Percentiles rank a stretch among this genome's conserved stretches.
Evolutionary conservation across 2,329 filamentous ascomycete genomes (phyloP).

Genomic region (Beauveria caledonica): DNA sequence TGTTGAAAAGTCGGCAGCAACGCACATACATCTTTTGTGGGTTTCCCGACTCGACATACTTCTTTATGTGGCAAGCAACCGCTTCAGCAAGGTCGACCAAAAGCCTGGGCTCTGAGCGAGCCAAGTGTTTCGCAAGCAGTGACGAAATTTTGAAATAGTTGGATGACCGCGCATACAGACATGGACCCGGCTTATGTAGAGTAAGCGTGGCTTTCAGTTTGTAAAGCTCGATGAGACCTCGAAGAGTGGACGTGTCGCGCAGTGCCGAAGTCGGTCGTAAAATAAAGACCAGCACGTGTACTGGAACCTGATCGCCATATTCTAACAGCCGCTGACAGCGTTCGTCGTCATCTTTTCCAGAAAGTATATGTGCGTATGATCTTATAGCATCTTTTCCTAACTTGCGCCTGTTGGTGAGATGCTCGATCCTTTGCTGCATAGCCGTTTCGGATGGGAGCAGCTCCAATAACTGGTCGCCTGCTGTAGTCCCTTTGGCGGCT

Average conservation of each 20-base stretch:
- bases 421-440: constrained; percentile 18
- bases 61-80: constrained; percentile 21
- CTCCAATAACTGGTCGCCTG: constrained; percentile 13
- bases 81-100: constrained; percentile 23
- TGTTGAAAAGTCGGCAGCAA: constrained; percentile 26
- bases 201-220: not conserved
- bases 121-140: constrained; percentile 23
- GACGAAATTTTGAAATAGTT: constrained; percentile 20
- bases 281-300: constrained; percentile 25
- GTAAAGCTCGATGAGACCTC: constrained; percentile 21
- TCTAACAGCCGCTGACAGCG: constrained; percentile 25
- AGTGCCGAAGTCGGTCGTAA: constrained; percentile 20
- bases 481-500: not conserved
- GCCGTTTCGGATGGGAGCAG: constrained; percentile 19
- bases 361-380: constrained; percentile 22
- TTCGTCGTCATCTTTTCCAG: constrained; percentile 23
- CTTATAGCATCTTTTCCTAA: constrained; percentile 16
- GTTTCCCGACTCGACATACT: constrained; percentile 12
- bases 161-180: constrained; percentile 14
- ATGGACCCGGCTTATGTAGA: not conserved
- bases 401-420: constrained; percentile 17
- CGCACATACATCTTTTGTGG: constrained; percentile 18
- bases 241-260: constrained; percentile 18
- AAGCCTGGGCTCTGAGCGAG: constrained; percentile 25
- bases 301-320: constrained; percentile 13